A percentile compares a stretch with the other conserved stretches of the same genome.
Conservation (phyloP, 306 rosid species). For the Corylus avellana region DNA sequence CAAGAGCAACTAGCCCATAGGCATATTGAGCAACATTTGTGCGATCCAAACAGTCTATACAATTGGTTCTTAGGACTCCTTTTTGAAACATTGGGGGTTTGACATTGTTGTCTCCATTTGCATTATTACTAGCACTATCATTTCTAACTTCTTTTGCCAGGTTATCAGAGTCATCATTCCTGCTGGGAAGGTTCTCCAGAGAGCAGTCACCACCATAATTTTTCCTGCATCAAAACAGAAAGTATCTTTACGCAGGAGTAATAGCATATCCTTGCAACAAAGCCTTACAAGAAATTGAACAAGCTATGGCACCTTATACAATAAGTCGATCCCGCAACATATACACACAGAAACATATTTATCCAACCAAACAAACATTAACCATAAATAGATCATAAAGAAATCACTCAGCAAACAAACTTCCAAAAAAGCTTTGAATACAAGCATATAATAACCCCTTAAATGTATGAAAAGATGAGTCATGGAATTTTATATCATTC, state of each 20-base stretch:
- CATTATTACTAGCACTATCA: conserved; percentile 28
- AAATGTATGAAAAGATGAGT: not conserved
- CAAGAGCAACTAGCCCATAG: conserved; percentile 83
- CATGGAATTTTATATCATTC: not conserved
- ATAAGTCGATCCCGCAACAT: not conserved
- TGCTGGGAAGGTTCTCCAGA: conserved; percentile 41
- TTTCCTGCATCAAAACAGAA: conserved; percentile 50
- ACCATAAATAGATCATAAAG: conserved; percentile 18
- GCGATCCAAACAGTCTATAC: conserved; percentile 97
- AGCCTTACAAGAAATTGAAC: not conserved
- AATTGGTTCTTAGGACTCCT: conserved; percentile 93
- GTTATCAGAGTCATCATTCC: conserved; percentile 42
- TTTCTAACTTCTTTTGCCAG: conserved; percentile 40
- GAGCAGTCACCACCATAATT: conserved; percentile 36
- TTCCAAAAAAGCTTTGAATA: not conserved
- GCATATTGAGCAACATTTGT: conserved; percentile 96
- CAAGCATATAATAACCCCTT: not conserved
- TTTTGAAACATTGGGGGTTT: conserved; percentile 56
- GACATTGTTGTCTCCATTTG: conserved; percentile 30
- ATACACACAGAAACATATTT: conserved; percentile 10
- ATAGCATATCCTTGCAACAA: not conserved
- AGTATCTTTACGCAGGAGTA: conserved; percentile 13
- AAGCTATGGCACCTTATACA: not conserved
- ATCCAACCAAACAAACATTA: conserved; percentile 8
- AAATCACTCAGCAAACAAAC: not conserved